phyloP scores from a whole-genome alignment of 345 rosid species.

The Erodium maritimum region DNA sequence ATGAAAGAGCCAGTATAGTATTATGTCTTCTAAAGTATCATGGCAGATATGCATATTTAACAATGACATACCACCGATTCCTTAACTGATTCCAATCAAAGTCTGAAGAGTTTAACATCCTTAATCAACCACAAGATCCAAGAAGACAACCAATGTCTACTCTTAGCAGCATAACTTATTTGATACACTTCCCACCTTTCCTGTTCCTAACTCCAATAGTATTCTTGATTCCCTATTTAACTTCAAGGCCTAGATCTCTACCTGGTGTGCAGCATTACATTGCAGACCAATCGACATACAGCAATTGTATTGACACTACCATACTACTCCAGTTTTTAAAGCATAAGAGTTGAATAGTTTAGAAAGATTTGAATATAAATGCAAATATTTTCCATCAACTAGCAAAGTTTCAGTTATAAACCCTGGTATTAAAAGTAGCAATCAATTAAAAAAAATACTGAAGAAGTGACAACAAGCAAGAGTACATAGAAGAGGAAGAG shows the following conservation, averaged over 20 bases:
- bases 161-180: not conserved
- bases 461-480: not conserved
- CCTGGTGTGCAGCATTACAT: too few relatives aligned
- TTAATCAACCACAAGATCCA: not conserved
- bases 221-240: not conserved
- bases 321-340: too few relatives aligned
- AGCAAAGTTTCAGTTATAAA: too few relatives aligned
- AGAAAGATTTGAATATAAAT: not conserved
- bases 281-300: too few relatives aligned
- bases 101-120: not conserved
- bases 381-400: not conserved
- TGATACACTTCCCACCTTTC: not conserved
- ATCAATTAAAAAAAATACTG: not conserved
- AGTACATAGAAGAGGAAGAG: slow-evolving; percentile 7
- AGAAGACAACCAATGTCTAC: not conserved
- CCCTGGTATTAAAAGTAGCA: too few relatives aligned
- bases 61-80: too few relatives aligned
- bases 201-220: not conserved
- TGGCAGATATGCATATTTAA: too few relatives aligned
- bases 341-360: not conserved
- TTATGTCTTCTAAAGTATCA: too few relatives aligned
- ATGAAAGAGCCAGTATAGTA: too few relatives aligned
- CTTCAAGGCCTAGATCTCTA: too few relatives aligned
- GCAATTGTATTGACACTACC: too few relatives aligned
- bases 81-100: not conserved